Conservation (phyloP, 306 rosid species). For the Begonia loranthoides region DNA sequence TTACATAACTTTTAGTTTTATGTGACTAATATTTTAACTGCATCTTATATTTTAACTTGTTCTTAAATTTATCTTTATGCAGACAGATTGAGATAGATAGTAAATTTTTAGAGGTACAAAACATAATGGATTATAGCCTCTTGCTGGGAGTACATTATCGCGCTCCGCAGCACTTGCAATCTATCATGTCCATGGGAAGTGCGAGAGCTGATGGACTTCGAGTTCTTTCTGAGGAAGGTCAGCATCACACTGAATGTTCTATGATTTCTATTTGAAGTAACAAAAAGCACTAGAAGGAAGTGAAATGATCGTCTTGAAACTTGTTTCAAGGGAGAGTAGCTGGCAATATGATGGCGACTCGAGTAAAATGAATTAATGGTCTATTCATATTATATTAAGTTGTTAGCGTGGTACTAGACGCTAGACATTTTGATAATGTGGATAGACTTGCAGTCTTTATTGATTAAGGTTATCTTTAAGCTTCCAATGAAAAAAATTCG, state of each 20-base stretch:
- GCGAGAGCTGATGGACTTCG: slow-evolving; percentile 55
- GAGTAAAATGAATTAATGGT: too few relatives aligned
- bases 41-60: slow-evolving; percentile 1
- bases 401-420: too few relatives aligned
- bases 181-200: slow-evolving; percentile 28
- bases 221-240: slow-evolving; percentile 92
- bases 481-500: too few relatives aligned
- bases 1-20: not conserved
- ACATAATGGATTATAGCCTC: slow-evolving; percentile 96
- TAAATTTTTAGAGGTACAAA: slow-evolving; percentile 76
- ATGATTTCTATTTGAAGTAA: too few relatives aligned
- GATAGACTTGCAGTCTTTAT: too few relatives aligned
- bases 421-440: too few relatives aligned
- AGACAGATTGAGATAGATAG: slow-evolving; percentile 94
- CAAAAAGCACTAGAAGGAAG: too few relatives aligned
- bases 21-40: not conserved
- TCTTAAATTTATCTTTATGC: slow-evolving; percentile 11
- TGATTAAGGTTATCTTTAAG: too few relatives aligned
- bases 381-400: too few relatives aligned
- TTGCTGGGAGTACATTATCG: slow-evolving; percentile 95
- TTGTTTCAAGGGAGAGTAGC: too few relatives aligned
- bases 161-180: slow-evolving; percentile 74
- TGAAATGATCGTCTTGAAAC: too few relatives aligned
- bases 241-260: slow-evolving; percentile 7
- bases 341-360: too few relatives aligned